These are phyloP conservation scores for Aspergillus phoenicis DNA, from an alignment of 2,329 filamentous ascomycete genomes.

Conservation along the genomic window DNA sequence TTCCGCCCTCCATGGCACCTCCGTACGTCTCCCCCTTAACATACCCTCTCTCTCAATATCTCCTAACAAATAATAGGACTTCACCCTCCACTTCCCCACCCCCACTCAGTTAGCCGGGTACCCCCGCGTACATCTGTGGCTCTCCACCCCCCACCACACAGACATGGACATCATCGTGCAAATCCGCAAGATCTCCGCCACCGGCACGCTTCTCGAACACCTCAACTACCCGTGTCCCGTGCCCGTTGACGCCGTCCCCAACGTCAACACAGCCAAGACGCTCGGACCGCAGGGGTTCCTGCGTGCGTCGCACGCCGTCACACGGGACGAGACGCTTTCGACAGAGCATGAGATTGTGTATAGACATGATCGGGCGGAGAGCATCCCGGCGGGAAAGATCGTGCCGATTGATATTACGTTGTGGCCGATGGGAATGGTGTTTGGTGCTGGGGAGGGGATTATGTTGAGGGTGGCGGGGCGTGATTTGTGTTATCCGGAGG, in stretches of 20 bases:
- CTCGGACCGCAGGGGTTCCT: conserved; percentile 27
- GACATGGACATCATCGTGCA: conserved; percentile 26
- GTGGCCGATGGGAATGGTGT: conserved; percentile 29
- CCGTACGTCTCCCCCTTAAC: not conserved
- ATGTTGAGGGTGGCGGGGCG: conserved; percentile 26
- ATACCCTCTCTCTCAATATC: too few relatives aligned
- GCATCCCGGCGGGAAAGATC: conserved; percentile 13
- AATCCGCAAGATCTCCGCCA: conserved; percentile 21
- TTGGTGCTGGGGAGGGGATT: conserved; percentile 26
- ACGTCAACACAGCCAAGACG: conserved; percentile 22
- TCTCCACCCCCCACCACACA: conserved; percentile 3
- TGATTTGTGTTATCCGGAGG: conserved; percentile 26
- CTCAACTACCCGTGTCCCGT: conserved; percentile 22
- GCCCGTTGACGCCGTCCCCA: conserved; percentile 16
- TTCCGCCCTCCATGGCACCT: not conserved
- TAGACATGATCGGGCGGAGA: conserved; percentile 9
- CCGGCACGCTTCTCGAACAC: conserved; percentile 18
- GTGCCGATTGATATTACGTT: conserved; percentile 22
- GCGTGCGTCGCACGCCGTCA: conserved; percentile 19
- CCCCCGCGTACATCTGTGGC: not conserved
- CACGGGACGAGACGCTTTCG: not conserved
- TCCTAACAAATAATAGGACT: conserved; percentile 11
- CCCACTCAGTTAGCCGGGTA: conserved; percentile 10
- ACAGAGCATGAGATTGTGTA: conserved; percentile 2
- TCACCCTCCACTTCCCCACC: conserved; percentile 13